Evolutionary conservation across 2,329 filamentous ascomycete genomes (phyloP).

Genomic region (Microdochium trichocladiopsis): DNA sequence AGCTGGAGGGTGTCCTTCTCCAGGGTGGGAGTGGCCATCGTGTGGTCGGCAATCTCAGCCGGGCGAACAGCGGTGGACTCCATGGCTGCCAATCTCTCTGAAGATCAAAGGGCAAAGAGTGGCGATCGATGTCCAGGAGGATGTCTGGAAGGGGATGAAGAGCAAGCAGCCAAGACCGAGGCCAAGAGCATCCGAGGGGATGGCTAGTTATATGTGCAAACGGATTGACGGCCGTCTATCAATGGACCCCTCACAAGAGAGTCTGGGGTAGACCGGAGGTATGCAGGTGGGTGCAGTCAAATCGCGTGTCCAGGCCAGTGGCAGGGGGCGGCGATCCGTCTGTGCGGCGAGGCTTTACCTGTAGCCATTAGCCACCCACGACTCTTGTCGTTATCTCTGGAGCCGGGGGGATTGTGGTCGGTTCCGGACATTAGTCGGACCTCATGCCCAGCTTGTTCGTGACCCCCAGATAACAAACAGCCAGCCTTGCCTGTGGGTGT

Average conservation of each 20-base stretch:
- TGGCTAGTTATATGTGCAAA: neutral
- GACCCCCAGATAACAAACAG: too few relatives aligned
- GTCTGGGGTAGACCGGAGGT: neutral
- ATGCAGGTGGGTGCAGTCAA: too few relatives aligned
- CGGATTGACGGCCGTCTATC: neutral
- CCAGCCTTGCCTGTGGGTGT: too few relatives aligned
- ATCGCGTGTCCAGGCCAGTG: too few relatives aligned
- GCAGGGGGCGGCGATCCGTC: neutral
- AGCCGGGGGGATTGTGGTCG: neutral
- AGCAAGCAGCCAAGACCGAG: neutral
- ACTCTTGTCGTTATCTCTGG: neutral
- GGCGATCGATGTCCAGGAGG: neutral
- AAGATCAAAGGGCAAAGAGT: neutral
- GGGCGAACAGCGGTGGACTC: constrained; percentile 12
- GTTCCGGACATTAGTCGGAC: neutral
- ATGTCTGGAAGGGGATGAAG: neutral
- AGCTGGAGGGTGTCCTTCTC: constrained; percentile 7
- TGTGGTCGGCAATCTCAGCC: constrained; percentile 11
- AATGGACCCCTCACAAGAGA: neutral
- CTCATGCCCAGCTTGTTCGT: too few relatives aligned
- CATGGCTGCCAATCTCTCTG: constrained; percentile 12
- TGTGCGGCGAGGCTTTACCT: neutral
- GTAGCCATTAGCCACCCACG: neutral
- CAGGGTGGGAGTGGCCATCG: constrained; percentile 4
- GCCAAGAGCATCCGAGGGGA: neutral